Percentiles rank a stretch among this genome's conserved stretches.
Evolutionary conservation across 2,329 filamentous ascomycete genomes (phyloP).

Genomic region (Plectosphaerella sp.): DNA sequence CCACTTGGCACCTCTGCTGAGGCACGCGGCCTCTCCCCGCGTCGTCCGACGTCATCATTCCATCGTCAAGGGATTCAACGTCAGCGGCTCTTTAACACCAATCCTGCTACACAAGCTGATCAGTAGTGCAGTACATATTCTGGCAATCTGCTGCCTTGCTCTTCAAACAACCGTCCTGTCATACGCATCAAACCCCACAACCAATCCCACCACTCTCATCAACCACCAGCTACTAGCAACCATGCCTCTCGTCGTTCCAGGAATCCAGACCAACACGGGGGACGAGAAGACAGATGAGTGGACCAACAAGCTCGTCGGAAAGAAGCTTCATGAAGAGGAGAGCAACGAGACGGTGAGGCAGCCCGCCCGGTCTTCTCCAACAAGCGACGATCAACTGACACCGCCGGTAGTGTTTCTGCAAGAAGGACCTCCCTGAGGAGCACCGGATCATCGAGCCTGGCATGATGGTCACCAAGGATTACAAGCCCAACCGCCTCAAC

Average conservation of each 20-base stretch:
- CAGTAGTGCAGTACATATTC: too few species aligned
- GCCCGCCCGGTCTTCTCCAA: too few species aligned
- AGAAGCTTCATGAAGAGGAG: constrained; percentile 50
- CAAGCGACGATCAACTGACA: not conserved
- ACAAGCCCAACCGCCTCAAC: constrained; percentile 49
- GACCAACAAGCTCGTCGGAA: constrained; percentile 59
- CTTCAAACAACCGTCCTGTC: too few species aligned
- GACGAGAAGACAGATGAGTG: constrained; percentile 50
- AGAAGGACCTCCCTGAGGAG: constrained; percentile 52
- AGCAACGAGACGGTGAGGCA: constrained; percentile 46
- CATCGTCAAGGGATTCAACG: too few species aligned
- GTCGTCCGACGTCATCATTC: too few species aligned
- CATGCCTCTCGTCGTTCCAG: constrained; percentile 64
- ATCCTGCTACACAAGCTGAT: too few species aligned
- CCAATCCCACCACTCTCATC: too few species aligned
- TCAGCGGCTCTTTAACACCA: too few species aligned
- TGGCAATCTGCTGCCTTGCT: too few species aligned
- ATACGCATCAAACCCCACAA: too few species aligned
- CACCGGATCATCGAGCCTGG: constrained; percentile 54
- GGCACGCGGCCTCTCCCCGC: too few species aligned
- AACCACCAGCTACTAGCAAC: constrained; percentile 4
- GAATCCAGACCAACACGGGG: constrained; percentile 42
- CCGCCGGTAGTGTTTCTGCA: constrained; percentile 52
- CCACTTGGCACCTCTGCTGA: too few species aligned
- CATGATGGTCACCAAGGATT: constrained; percentile 55